A percentile compares a stretch with the other conserved stretches of the same genome.
These are phyloP conservation scores for Lentinula sp. DNA, from an alignment of 768 basidiomycete genomes.

Conservation along the genomic window DNA sequence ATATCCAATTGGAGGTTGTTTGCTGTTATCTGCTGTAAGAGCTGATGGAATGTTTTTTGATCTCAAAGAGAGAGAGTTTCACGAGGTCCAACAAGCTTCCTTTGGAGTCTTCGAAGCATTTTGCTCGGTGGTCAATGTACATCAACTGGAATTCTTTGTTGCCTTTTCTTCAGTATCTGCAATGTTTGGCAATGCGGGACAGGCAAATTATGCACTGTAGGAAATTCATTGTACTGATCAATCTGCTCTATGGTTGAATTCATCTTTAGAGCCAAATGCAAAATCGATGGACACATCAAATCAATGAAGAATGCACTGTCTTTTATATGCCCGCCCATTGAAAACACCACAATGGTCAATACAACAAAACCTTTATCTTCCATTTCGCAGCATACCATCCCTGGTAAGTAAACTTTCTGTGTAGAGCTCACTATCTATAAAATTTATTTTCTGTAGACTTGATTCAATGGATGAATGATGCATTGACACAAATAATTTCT, in stretches of 20 bases:
- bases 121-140: slow-evolving; percentile 17
- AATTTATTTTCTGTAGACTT: slow-evolving; percentile 15
- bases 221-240: slow-evolving; percentile 16
- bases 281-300: too few relatives aligned
- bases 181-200: slow-evolving; percentile 28
- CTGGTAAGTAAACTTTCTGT: too few relatives aligned
- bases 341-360: too few relatives aligned
- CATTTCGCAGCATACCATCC: too few relatives aligned
- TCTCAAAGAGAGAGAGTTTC: slow-evolving; percentile 23
- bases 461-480: slow-evolving; percentile 25
- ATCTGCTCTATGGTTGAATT: too few relatives aligned
- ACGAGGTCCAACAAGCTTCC: slow-evolving; percentile 21
- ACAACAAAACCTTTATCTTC: too few relatives aligned
- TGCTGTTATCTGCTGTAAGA: slow-evolving; percentile 25
- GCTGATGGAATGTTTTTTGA: slow-evolving; percentile 24
- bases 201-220: slow-evolving; percentile 25
- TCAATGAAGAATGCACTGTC: too few relatives aligned
- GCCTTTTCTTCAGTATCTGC: slow-evolving; percentile 24
- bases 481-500: slow-evolving; percentile 18
- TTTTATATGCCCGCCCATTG: too few relatives aligned
- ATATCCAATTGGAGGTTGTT: slow-evolving; percentile 27
- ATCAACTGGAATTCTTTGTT: slow-evolving; percentile 28
- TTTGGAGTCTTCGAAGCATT: slow-evolving; percentile 21
- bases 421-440: background rate
- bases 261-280: too few relatives aligned